Base-by-base conservation (phyloP, 345 rosid genomes). In the Microthlaspi erraticum region DNA sequence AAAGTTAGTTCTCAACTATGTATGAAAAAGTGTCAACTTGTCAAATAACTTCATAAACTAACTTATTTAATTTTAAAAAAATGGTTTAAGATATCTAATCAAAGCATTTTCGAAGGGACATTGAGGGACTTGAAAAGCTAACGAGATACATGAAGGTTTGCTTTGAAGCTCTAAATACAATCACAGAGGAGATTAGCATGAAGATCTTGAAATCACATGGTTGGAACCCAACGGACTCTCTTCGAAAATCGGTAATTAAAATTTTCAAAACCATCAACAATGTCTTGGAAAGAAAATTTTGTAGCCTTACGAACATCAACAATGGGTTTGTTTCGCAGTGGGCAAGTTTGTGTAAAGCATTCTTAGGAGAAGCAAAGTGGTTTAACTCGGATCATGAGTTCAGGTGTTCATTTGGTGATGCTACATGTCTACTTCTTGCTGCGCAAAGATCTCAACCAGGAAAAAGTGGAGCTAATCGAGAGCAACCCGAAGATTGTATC, bases 291-390 rank as follows among this genome's bases (percentile, higher is more conserved):
- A n/a, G n/a, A n/a, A n/a, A 0, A 45, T n/a, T n/a, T n/a, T n/a
- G n/a, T n/a, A n/a, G n/a, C n/a, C n/a, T n/a, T n/a, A n/a, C n/a
- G n/a, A n/a, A n/a, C n/a, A n/a, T n/a, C n/a, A n/a, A n/a, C n/a
- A n/a, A n/a, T n/a, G n/a, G n/a, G n/a, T n/a, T 56, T 56, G 55
- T 56, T 18, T 53, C 63, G 8, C 83, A 84, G 96, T 89, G 91
- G 90, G 63, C 26, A 44, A 74, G 46, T 23, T 77, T 89, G 73
- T 78, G 82, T 73, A 62, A 70, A 7, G 89, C 92, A 46, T 87
- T 85, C 65, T 62, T 85, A 49, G 81, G 78, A 0, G 92, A 89
- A 76, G 90, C 88, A 20, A 77, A 41, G 68, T 89, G 92, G 92
- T 84, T 83, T 64, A 19, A 48, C 10, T 78, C 71, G 0, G 83